These are phyloP conservation scores for Viridothelium virens DNA, from an alignment of 495 filamentous ascomycete species.

Conservation along the genomic window DNA sequence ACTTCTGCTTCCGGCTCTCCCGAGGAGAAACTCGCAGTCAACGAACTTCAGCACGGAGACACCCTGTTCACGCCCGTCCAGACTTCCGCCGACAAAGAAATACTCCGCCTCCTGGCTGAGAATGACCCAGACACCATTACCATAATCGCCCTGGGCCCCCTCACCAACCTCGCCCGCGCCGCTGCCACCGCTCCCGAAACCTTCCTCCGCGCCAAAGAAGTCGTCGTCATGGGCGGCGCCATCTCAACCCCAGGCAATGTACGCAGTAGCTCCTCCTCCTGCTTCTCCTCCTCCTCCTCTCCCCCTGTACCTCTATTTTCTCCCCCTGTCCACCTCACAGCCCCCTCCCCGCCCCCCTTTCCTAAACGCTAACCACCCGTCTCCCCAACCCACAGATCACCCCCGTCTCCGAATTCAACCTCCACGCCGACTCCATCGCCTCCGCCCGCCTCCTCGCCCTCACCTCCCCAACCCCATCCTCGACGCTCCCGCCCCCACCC, in stretches of 20 bases:
- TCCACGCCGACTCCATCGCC: constrained; percentile 48
- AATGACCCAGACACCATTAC: constrained; percentile 78
- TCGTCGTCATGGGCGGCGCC: constrained; percentile 96
- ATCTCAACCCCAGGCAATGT: constrained; percentile 72
- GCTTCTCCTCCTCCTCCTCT: constrained; percentile 14
- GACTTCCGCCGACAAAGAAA: constrained; percentile 67
- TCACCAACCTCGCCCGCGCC: constrained; percentile 86
- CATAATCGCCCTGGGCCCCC: constrained; percentile 78
- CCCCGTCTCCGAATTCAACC: constrained; percentile 46
- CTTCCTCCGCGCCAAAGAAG: constrained; percentile 80
- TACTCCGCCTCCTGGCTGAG: constrained; percentile 68
- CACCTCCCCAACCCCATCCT: constrained; percentile 65
- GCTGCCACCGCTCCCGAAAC: constrained; percentile 76
- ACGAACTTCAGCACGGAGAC: constrained; percentile 31
- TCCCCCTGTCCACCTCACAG: constrained; percentile 30
- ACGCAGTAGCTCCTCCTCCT: constrained; percentile 15
- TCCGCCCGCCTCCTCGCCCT: constrained; percentile 84
- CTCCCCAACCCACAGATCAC: constrained; percentile 37
- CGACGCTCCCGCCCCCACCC: constrained; percentile 57
- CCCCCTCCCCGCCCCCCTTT: constrained; percentile 25
- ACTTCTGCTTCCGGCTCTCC: constrained; percentile 38
- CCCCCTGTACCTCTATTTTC: constrained; percentile 22
- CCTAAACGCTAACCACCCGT: constrained; percentile 19
- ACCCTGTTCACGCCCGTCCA: constrained; percentile 65
- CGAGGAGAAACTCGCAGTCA: constrained; percentile 29